Evolutionary conservation across 306 rosid genomes (phyloP), one percentile per base, ranked within the genome.

Genomic region (Trichosanthes truncata): DNA sequence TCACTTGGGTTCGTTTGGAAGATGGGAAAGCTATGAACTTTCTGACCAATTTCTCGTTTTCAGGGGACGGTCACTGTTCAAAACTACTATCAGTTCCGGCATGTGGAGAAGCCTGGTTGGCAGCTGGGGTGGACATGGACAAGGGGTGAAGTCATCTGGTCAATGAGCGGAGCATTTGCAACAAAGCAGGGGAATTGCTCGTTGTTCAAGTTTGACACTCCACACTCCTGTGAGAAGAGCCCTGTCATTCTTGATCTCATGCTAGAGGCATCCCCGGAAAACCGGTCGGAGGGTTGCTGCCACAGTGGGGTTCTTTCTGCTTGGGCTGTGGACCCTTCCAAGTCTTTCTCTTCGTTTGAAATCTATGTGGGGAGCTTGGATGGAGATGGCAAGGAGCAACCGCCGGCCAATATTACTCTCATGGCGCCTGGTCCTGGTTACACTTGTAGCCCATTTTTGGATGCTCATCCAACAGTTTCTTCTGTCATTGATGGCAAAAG

Each of bases 351-450:
- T 83, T 88, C 91, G 45, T 94, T 92, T 83, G 90, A 89, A 78
- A 85, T 94, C 25, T 84, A 74, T 78, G 94, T 92, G 20, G 87
- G 92, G 59, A 88, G 81, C 82, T 31, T 67, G 76, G 86, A 17
- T 31, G 59, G 71, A 7, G 79, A 77, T 49, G 71, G 85, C 25
- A 60, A 71, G 18, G 88, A 83, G 63, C 48, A 69, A 75, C 68
- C 86, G 9, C 98, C 97, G 36, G 75, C 65, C 9, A 87, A 88
- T 79, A 84, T 93, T 68, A 89, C 89, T 71, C 80, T 93, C 61
- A 80, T 79, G 86, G 93, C 90, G 60, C 93, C 98, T 8, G 92
- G 96, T 84, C 93, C 82, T 80, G 96, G 98, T 68, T 91, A 93
- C 85, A 88, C 91, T 83, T 91, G 96, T 81, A 78, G 91, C 78